Base-by-base conservation (phyloP, 2,329 filamentous ascomycete genomes). In the Hypoxylon sp. region DNA sequence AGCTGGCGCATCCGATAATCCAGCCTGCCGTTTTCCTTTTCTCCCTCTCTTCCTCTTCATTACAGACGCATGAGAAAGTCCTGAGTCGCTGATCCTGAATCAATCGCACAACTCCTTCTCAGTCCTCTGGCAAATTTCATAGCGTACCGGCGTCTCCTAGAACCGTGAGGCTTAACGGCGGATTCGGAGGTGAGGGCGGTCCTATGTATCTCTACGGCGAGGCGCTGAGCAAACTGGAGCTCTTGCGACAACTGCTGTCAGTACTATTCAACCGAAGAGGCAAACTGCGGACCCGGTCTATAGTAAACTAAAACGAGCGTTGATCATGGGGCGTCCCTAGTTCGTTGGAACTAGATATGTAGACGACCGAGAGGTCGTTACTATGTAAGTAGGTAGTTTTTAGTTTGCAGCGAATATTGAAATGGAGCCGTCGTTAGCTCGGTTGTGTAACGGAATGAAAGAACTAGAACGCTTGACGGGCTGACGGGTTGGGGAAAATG, bases 51-150 rank as follows among this genome's bases (percentile, higher is more conserved):
- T 67, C 53, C 58, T 67, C 62, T 57, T 56, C 64, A 67, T 65
- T 26, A 62, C 64, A 64, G 56, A 62, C 44, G 63, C 54, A 62
- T 50, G 67, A 53, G 51, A 42, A 33, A 24, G 6, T 32, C 61
- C 53, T 63, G 52, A 44, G 56, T 68, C 60, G 65, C 61, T 58
- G 61, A 63, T 57, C 61, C 55, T 57, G 60, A 66, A 51, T 67
- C 66, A 64, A 53, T 66, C 67, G 46, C 59, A 65, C 61, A 64
- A 36, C 38, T 46, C 49, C 53, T 64, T 53, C 62, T 71, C 24
- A 45, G 53, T 49, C 26, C 61, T 53, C 56, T 64, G 38, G 57
- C 65, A 64, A 64, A 55, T 72, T 56, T 68, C 70, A 74, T 72
- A 54, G 57, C 67, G 65, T 66, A 51, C 60, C 61, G 67, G 52